A percentile compares a stretch with the other conserved stretches of the same genome.
These are phyloP conservation scores for Penicillium sp. DNA, from an alignment of 2,329 filamentous ascomycete species.

Conservation along the genomic window DNA sequence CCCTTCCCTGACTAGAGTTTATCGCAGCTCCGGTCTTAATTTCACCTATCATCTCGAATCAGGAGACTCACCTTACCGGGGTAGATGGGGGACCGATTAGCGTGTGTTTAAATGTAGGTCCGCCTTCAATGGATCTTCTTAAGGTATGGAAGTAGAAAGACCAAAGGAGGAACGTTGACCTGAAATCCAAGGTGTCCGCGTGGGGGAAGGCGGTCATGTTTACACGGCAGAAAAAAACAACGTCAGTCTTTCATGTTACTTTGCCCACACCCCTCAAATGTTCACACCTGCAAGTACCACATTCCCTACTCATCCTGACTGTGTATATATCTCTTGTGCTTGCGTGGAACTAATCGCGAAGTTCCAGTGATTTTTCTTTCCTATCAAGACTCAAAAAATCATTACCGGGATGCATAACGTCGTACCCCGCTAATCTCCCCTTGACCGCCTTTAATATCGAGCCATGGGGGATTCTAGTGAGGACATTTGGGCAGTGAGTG, in stretches of 20 bases:
- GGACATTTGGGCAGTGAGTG: constrained; percentile 1
- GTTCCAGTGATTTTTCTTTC: background rate
- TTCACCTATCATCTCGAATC: too few relatives aligned
- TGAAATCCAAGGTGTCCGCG: background rate
- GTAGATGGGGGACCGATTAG: too few relatives aligned
- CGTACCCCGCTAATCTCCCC: background rate
- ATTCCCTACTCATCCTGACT: background rate
- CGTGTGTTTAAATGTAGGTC: too few relatives aligned
- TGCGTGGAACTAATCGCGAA: background rate
- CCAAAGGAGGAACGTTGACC: background rate
- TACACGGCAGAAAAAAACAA: background rate
- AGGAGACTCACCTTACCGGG: too few relatives aligned
- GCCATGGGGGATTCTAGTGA: background rate
- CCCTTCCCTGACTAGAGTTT: too few relatives aligned
- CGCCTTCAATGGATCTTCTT: too few relatives aligned
- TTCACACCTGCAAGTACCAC: background rate
- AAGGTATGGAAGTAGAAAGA: too few relatives aligned
- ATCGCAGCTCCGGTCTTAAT: too few relatives aligned
- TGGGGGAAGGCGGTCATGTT: background rate
- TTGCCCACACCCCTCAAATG: background rate
- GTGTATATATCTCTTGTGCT: background rate
- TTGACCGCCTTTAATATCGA: background rate
- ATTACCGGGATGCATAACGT: background rate
- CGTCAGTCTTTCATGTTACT: background rate
- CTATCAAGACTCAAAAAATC: background rate